These are phyloP conservation scores for Eucalyptus erythrocorys DNA, from an alignment of 345 rosid genomes.

Conservation along the genomic window DNA sequence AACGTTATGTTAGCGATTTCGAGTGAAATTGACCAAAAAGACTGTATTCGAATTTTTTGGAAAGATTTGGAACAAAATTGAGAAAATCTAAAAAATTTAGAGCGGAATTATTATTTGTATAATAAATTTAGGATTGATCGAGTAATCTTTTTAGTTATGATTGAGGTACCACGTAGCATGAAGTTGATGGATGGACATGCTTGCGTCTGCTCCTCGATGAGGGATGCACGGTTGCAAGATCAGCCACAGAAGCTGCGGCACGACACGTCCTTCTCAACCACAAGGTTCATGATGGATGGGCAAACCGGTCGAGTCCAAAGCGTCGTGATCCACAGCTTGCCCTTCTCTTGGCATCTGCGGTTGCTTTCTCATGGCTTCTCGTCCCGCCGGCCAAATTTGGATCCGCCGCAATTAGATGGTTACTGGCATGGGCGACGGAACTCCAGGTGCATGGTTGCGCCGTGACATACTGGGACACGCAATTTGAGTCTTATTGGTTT, in stretches of 20 bases:
- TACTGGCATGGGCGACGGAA: rapidly evolving
- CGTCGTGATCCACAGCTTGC: background rate
- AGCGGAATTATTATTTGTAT: rapidly evolving
- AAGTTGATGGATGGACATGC: background rate
- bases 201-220: background rate
- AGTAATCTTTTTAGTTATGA: background rate
- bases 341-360: background rate
- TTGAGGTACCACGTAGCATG: background rate
- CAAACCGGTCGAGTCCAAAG: background rate
- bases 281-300: background rate
- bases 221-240: background rate
- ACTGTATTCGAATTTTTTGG: rapidly evolving
- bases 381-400: background rate
- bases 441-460: background rate
- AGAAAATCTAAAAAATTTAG: background rate
- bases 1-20: rapidly evolving
- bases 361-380: background rate
- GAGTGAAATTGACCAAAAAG: background rate
- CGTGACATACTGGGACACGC: too few relatives aligned
- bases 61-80: background rate
- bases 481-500: background rate
- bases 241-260: background rate
- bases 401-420: background rate
- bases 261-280: background rate
- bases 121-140: rapidly evolving